Percentiles rank a stretch among this genome's conserved stretches.
Conservation (phyloP, 2,329 filamentous ascomycete genomes). For the Thielaviopsis euricoi region DNA sequence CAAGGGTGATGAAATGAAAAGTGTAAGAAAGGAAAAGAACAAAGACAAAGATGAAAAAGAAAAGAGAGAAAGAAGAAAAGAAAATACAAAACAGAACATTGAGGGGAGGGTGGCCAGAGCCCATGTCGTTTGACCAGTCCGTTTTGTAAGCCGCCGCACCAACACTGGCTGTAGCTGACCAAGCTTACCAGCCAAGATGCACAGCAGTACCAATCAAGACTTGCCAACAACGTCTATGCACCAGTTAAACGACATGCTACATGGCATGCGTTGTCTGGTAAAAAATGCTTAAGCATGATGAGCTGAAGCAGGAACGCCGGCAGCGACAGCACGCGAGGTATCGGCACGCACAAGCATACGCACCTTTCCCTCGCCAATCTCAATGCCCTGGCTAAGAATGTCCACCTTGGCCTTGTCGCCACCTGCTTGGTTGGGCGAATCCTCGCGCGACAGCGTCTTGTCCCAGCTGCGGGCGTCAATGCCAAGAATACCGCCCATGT, state of each 20-base stretch:
- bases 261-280: not conserved
- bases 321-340: not conserved
- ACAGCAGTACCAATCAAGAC: not conserved
- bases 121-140: not conserved
- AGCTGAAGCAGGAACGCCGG: not conserved
- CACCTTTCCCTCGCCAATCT: constrained; percentile 52
- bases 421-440: constrained; percentile 5
- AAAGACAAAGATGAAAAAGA: not conserved
- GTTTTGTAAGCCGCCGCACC: not conserved
- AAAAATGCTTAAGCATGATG: constrained; percentile 1
- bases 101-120: not conserved
- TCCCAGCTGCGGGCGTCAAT: constrained; percentile 54
- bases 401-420: constrained; percentile 25
- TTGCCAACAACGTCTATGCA: not conserved
- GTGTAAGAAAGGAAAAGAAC: not conserved
- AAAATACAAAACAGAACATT: not conserved
- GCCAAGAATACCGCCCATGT: constrained; percentile 59
- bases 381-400: constrained; percentile 47
- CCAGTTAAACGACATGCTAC: not conserved
- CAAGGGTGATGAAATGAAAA: constrained; percentile 4
- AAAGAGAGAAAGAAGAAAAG: not conserved
- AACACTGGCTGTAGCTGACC: not conserved
- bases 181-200: not conserved
- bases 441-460: constrained; percentile 37
- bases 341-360: constrained; percentile 41